Conservation (phyloP, 495 filamentous ascomycete species). For the Parathielavia hyrcaniae region DNA sequence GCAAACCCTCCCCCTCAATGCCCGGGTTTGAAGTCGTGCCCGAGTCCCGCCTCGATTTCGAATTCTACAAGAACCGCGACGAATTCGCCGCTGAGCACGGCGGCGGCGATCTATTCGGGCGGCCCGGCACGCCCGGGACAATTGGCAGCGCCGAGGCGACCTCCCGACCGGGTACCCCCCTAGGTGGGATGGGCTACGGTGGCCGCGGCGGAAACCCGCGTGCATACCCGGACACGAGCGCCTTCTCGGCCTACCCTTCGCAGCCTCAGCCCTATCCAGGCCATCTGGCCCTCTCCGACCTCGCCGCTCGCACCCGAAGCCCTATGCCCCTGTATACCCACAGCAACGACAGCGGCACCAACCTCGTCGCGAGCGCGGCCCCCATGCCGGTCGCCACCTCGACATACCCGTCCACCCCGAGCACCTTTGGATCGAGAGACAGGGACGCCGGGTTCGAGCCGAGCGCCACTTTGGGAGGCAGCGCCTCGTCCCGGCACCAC, state of each 20-base stretch:
- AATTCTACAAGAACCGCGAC: constrained; percentile 78
- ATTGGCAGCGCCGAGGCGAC: constrained; percentile 33
- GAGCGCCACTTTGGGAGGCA: background rate
- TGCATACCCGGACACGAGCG: background rate
- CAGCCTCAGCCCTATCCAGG: constrained; percentile 16
- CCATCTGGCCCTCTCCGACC: too few relatives aligned
- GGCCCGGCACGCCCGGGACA: constrained; percentile 59
- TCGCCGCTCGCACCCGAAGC: constrained; percentile 27
- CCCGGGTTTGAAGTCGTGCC: constrained; percentile 81
- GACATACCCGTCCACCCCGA: constrained; percentile 21
- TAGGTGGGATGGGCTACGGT: constrained; percentile 34
- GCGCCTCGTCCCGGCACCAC: background rate
- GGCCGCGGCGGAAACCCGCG: constrained; percentile 1
- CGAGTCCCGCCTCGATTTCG: constrained; percentile 86
- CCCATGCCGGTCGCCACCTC: constrained; percentile 36
- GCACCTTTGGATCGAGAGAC: constrained; percentile 11
- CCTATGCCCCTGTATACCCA: constrained; percentile 32
- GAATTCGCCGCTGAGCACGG: constrained; percentile 87
- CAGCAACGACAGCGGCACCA: constrained; percentile 42
- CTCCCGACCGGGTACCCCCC: constrained; percentile 41
- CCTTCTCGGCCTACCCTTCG: too few relatives aligned
- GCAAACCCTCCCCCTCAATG: constrained; percentile 50
- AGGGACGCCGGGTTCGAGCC: constrained; percentile 32
- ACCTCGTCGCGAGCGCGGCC: constrained; percentile 39
- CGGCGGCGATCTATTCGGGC: constrained; percentile 67